phyloP scores from a whole-genome alignment of 768 basidiomycete genomes.

The Calvatia gigantea region DNA sequence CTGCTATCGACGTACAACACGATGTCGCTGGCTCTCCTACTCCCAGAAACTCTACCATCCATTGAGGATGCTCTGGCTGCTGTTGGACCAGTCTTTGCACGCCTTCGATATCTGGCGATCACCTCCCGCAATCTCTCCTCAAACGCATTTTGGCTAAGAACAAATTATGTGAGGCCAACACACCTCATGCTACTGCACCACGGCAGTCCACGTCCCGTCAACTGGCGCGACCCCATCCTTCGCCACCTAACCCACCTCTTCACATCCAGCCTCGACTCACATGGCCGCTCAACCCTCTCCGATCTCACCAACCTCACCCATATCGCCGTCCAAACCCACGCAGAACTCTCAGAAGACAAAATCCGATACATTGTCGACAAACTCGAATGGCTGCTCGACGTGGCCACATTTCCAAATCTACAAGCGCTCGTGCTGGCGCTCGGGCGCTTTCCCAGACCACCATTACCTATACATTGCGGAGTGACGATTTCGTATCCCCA shows the following conservation, averaged over 20 bases:
- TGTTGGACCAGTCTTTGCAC: constrained; percentile 28
- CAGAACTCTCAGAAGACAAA: constrained; percentile 16
- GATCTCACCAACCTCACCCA: constrained; percentile 31
- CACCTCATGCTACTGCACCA: constrained; percentile 30
- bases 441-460: constrained; percentile 4
- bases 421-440: constrained; percentile 4
- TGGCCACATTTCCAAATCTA: not conserved
- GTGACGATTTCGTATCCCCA: not conserved
- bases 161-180: constrained; percentile 26
- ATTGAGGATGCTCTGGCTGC: constrained; percentile 29
- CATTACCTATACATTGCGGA: not conserved
- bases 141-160: constrained; percentile 32
- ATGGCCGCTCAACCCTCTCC: constrained; percentile 26
- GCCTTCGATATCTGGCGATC: constrained; percentile 29
- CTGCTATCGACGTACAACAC: constrained; percentile 29
- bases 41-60: constrained; percentile 28
- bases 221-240: constrained; percentile 32
- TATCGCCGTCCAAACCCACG: constrained; percentile 29
- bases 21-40: constrained; percentile 28
- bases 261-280: constrained; percentile 27
- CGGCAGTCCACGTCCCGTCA: constrained; percentile 29
- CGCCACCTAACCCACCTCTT: constrained; percentile 31
- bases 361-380: constrained; percentile 4
- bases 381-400: constrained; percentile 7
- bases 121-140: constrained; percentile 29